These are phyloP conservation scores for Cladophialophora immunda DNA, from an alignment of 2,329 filamentous ascomycete genomes.

Conservation along the genomic window DNA sequence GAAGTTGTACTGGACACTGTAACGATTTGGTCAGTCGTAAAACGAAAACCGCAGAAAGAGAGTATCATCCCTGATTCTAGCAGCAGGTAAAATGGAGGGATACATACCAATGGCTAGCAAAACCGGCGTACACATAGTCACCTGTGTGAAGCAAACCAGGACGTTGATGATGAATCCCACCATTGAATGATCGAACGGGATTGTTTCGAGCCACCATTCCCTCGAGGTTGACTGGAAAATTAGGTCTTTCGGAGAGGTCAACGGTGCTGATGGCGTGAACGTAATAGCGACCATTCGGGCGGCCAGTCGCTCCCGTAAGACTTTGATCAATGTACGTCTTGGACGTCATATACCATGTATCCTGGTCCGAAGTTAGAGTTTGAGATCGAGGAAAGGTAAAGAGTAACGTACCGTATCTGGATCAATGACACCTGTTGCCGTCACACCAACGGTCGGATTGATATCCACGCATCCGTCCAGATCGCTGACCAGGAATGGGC, in stretches of 20 bases:
- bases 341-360: conserved; percentile 59
- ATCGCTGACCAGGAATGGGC: conserved; percentile 61
- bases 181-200: conserved; percentile 58
- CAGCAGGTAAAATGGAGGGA: not conserved
- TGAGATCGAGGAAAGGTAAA: not conserved
- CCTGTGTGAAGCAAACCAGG: conserved; percentile 59
- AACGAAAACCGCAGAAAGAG: not conserved
- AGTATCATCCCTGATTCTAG: not conserved
- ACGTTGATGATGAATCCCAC: conserved; percentile 62
- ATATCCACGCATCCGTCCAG: conserved; percentile 59
- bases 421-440: conserved; percentile 62
- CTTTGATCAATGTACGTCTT: conserved; percentile 61
- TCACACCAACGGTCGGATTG: conserved; percentile 58
- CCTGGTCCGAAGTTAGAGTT: conserved; percentile 36
- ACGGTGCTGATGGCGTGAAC: conserved; percentile 53
- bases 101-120: conserved; percentile 61
- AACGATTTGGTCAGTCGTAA: conserved; percentile 3
- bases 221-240: conserved; percentile 61
- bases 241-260: conserved; percentile 49
- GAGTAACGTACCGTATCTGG: conserved; percentile 47
- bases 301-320: conserved; percentile 42
- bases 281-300: conserved; percentile 51
- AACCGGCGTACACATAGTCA: conserved; percentile 60
- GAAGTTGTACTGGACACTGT: conserved; percentile 62
- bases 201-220: conserved; percentile 59